Evolutionary conservation across 768 basidiomycete species (phyloP).

Genomic region (Kwoniella shandongensis): DNA sequence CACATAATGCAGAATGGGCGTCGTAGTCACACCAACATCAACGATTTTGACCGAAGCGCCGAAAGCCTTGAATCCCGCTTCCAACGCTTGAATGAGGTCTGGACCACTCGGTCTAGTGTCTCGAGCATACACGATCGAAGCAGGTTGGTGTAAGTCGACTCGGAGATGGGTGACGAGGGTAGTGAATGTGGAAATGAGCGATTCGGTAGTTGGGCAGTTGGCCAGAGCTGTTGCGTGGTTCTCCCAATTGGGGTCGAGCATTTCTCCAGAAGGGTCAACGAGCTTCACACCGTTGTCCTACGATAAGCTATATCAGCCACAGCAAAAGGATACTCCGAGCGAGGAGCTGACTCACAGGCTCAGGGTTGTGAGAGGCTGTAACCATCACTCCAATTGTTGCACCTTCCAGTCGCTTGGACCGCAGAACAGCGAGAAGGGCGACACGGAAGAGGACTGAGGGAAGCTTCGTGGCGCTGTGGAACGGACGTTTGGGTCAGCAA

Average conservation of each 20-base stretch:
- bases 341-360: slow-evolving; percentile 61
- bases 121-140: slow-evolving; percentile 82
- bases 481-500: neutral
- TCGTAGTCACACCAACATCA: slow-evolving; percentile 82
- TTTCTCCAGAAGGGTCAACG: slow-evolving; percentile 94
- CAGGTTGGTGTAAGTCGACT: slow-evolving; percentile 76
- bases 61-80: slow-evolving; percentile 77
- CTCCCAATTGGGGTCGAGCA: slow-evolving; percentile 95
- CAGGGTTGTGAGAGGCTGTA: slow-evolving; percentile 99
- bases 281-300: slow-evolving; percentile 99
- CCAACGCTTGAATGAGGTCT: slow-evolving; percentile 70
- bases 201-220: slow-evolving; percentile 73
- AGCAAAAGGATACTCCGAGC: no score
- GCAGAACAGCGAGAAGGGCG: slow-evolving; percentile 80
- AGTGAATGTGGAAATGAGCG: slow-evolving; percentile 68
- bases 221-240: slow-evolving; percentile 78
- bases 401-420: slow-evolving; percentile 89
- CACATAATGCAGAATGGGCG: slow-evolving; percentile 92
- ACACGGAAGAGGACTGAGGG: slow-evolving; percentile 94
- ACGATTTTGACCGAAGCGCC: slow-evolving; percentile 61
- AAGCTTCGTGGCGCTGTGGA: slow-evolving; percentile 55
- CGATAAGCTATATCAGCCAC: no score
- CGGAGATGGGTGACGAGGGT: slow-evolving; percentile 64
- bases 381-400: slow-evolving; percentile 96
- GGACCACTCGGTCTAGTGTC: slow-evolving; percentile 90